Conservation (phyloP, 306 rosid genomes). For the Trifolium subterraneum region DNA sequence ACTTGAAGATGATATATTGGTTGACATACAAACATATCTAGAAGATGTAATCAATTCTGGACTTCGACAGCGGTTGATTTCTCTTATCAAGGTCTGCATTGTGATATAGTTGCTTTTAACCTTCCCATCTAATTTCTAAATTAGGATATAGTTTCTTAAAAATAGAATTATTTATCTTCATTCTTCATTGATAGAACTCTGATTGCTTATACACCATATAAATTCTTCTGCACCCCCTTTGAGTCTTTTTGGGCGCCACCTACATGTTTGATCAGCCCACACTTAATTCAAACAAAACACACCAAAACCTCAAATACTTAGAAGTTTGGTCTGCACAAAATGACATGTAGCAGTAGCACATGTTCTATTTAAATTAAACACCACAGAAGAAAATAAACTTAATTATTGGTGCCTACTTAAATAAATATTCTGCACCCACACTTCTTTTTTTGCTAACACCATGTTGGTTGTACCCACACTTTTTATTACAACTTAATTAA, state of each 20-base stretch:
- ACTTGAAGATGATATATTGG: slow-evolving; percentile 71
- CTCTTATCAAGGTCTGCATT: slow-evolving; percentile 82
- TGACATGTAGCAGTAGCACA: not conserved
- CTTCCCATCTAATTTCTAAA: slow-evolving; percentile 9
- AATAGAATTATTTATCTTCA: not conserved
- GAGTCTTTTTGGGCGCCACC: not conserved
- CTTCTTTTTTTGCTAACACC: not conserved
- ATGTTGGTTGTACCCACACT: not conserved
- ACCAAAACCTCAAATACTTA: not conserved
- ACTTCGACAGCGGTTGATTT: slow-evolving; percentile 78
- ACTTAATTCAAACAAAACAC: too few species aligned
- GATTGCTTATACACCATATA: not conserved
- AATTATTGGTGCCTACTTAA: not conserved
- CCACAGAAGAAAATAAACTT: not conserved
- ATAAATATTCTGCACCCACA: not conserved
- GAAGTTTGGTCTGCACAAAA: too few species aligned
- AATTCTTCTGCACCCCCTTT: not conserved
- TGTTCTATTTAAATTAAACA: not conserved
- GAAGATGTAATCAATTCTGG: slow-evolving; percentile 86
- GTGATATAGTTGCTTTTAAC: slow-evolving; percentile 12
- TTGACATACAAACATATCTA: slow-evolving; percentile 80
- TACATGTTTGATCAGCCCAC: not conserved
- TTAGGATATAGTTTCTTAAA: slow-evolving; percentile 21
- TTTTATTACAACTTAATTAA: too few species aligned
- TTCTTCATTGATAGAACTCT: not conserved